Evolutionary conservation across 306 rosid species (phyloP).

Genomic region (Myrica gale): DNA sequence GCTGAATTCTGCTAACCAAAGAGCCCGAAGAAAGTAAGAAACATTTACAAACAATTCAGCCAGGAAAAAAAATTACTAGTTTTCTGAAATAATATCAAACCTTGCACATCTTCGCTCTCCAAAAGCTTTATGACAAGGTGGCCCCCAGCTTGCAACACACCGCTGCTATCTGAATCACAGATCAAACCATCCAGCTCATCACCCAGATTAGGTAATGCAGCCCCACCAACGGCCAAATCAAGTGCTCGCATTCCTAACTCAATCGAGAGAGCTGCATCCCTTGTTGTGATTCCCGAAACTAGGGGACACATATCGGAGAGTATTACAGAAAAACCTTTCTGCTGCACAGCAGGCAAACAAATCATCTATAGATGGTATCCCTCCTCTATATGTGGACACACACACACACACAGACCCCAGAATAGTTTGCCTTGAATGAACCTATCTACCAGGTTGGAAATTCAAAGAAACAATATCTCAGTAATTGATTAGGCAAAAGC

Average conservation of each 20-base stretch:
- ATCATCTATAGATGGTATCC: too few species aligned
- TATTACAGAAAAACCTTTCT: constrained; percentile 71
- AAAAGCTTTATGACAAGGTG: constrained; percentile 79
- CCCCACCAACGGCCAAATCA: constrained; percentile 69
- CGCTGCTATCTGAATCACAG: constrained; percentile 31
- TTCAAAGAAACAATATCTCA: not conserved
- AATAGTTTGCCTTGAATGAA: not conserved
- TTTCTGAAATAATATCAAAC: constrained; percentile 30
- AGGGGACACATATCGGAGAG: constrained; percentile 91
- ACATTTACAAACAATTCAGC: constrained; percentile 12
- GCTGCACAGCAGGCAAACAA: constrained; percentile 34
- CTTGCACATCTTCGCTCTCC: constrained; percentile 85
- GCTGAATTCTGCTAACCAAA: constrained; percentile 52
- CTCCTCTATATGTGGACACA: not conserved
- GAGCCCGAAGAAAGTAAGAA: constrained; percentile 1
- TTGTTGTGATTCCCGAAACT: constrained; percentile 83
- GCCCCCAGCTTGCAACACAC: constrained; percentile 67
- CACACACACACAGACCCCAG: not conserved
- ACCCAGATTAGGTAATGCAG: constrained; percentile 32
- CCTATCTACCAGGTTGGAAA: not conserved
- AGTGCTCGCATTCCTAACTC: constrained; percentile 88
- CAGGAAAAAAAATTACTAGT: not conserved
- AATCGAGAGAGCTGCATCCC: constrained; percentile 70
- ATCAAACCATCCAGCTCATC: constrained; percentile 21
- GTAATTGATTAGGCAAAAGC: not conserved